Conservation (phyloP, 2,329 filamentous ascomycete genomes). For the Alternaria gaisen region DNA sequence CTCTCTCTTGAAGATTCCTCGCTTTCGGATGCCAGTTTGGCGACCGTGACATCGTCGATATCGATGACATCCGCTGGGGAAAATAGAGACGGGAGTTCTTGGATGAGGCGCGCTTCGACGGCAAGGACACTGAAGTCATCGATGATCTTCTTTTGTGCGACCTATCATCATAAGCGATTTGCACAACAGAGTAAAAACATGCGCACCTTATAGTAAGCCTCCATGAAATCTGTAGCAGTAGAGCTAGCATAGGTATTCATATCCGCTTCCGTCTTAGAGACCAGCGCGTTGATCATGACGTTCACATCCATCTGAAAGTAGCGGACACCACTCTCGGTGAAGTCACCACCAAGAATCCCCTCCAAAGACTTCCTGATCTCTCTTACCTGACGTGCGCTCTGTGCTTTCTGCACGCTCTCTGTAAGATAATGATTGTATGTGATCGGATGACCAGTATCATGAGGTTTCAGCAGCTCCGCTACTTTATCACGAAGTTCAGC, state of each 20-base stretch:
- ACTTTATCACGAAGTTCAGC: slow-evolving; percentile 19
- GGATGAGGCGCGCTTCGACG: slow-evolving; percentile 48
- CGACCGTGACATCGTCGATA: slow-evolving; percentile 22
- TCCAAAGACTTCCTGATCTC: slow-evolving; percentile 27
- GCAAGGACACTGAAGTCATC: slow-evolving; percentile 53
- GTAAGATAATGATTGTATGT: slow-evolving; percentile 53
- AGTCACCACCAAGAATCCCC: slow-evolving; percentile 14
- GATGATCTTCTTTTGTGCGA: slow-evolving; percentile 53
- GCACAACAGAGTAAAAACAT: neutral
- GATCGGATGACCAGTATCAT: slow-evolving; percentile 32
- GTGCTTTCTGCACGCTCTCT: slow-evolving; percentile 46
- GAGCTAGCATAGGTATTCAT: slow-evolving; percentile 44
- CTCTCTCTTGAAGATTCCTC: slow-evolving; percentile 27
- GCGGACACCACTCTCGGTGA: neutral
- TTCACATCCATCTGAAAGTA: slow-evolving; percentile 14
- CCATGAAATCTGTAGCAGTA: slow-evolving; percentile 41
- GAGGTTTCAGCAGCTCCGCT: slow-evolving; percentile 23
- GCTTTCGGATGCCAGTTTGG: slow-evolving; percentile 24
- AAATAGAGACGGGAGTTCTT: slow-evolving; percentile 41
- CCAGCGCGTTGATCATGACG: slow-evolving; percentile 19
- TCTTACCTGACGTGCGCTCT: slow-evolving; percentile 19
- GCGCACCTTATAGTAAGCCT: slow-evolving; percentile 40
- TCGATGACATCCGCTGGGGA: slow-evolving; percentile 33
- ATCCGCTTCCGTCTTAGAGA: slow-evolving; percentile 30
- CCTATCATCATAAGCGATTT: slow-evolving; percentile 32